Base-by-base conservation (phyloP, 1,139 yeast species). In the Candida pseudocylindracea region DNA sequence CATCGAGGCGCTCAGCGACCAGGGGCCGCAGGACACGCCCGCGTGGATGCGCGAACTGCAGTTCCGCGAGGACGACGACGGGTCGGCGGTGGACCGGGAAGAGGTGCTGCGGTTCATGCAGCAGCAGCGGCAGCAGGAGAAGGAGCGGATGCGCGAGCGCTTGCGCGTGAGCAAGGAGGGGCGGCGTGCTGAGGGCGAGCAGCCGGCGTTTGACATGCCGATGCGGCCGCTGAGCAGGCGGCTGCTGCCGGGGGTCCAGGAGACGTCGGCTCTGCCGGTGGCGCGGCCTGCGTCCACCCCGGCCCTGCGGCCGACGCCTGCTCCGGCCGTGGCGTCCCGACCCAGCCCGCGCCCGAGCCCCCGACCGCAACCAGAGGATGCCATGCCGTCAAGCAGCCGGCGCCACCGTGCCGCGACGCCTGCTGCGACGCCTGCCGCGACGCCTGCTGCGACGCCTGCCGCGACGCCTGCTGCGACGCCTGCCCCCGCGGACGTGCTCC, bases 11-110 rank as follows among this genome's bases (percentile, higher is more conserved):
- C 59, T 78, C 42, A 67, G 73, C 40, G 68, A 68, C 39, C 48
- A 48, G 10, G 40, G 35, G 29, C 24, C 25, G 9, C 33, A 30
- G 35, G 64, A 65, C 11, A 53, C 63, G 37, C 93, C 93, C 0
- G 71, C 75, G 3, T 80, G 93, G 93, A 74, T 80, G 88, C 61
- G 58, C 36, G 63, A 67, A 38, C 72, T 65, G 43, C 60, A 52
- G 31, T 57, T 46, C 42, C 63, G 67, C 45, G 66, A 61, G 36
- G 10, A 25, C 3, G 10, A 9, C 9, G 10, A 8, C 26, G 45
- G 45, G n/a, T 44, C 38, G 31, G 55, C 50, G 20, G 64, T 60
- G 33, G 56, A 57, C 39, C 50, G 47, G 26, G 63, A 55, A 6
- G 59, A 57, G 29, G 60, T 64, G 39, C 51, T 54, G 33, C 41